Percentiles rank a stretch among this genome's conserved stretches.
Evolutionary conservation across 768 basidiomycete genomes (phyloP).

Genomic region (Dictyophora rubrovolvata): DNA sequence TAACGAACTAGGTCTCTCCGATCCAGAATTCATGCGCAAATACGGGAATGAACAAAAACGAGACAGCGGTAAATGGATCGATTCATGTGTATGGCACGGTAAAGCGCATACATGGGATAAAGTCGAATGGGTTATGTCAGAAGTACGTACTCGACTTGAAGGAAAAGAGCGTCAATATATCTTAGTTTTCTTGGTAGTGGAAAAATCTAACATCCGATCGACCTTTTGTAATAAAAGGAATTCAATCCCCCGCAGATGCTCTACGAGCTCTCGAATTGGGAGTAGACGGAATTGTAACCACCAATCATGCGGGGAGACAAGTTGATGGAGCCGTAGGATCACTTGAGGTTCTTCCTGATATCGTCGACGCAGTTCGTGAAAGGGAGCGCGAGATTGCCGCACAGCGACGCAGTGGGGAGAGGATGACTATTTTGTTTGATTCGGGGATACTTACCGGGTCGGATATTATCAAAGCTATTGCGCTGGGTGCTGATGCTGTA

Average conservation of each 20-base stretch:
- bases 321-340: conserved; percentile 47
- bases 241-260: conserved; percentile 39
- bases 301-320: conserved; percentile 46
- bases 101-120: conserved; percentile 45
- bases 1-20: conserved; percentile 36
- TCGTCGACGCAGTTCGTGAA: conserved; percentile 40
- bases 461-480: conserved; percentile 48
- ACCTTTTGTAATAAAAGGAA: conserved; percentile 47
- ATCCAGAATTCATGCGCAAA: conserved; percentile 43
- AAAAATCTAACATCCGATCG: conserved; percentile 36
- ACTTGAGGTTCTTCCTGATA: conserved; percentile 39
- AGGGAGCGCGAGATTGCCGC: conserved; percentile 21
- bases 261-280: conserved; percentile 36
- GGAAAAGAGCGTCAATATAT: no score
- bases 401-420: conserved; percentile 11
- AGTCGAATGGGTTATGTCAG: conserved; percentile 36
- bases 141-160: conserved; percentile 18
- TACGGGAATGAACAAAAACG: conserved; percentile 29
- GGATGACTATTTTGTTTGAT: conserved; percentile 43
- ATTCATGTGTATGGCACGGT: conserved; percentile 38
- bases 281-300: conserved; percentile 45
- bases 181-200: conserved; percentile 24
- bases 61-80: conserved; percentile 40
- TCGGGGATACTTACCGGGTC: conserved; percentile 42
- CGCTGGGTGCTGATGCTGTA: conserved; percentile 44